A percentile compares a stretch with the other conserved stretches of the same genome.
These are phyloP conservation scores for Atalantia buxifolia DNA, from an alignment of 345 rosid species.

Conservation along the genomic window DNA sequence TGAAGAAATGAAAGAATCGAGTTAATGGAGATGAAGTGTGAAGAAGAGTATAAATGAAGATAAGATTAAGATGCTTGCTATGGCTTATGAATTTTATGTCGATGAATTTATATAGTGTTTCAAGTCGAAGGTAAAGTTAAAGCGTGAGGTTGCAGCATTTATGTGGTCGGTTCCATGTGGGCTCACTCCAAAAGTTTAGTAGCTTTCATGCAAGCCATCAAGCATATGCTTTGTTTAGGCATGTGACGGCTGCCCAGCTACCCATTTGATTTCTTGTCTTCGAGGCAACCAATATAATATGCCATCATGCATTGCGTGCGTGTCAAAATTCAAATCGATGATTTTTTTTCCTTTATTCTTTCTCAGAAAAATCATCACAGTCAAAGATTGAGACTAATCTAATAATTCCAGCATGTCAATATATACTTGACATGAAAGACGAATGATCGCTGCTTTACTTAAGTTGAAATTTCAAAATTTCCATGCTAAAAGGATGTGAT, in stretches of 20 bases:
- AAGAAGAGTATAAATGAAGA: neutral
- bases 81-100: too few species aligned
- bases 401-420: neutral
- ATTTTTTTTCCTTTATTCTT: neutral
- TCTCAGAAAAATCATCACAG: neutral
- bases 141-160: neutral
- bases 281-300: neutral
- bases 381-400: neutral
- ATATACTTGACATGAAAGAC: neutral
- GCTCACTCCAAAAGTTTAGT: neutral
- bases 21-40: neutral
- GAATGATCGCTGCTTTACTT: neutral
- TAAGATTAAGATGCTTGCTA: neutral
- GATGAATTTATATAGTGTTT: neutral
- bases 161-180: slow-evolving; percentile 9
- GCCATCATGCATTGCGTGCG: neutral
- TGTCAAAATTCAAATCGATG: neutral
- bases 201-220: neutral
- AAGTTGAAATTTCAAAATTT: neutral
- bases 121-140: neutral
- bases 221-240: neutral
- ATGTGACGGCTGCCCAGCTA: neutral
- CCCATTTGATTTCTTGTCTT: neutral
- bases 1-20: neutral
- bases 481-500: neutral